Evolutionary conservation across 1,139 yeast species (phyloP).

Genomic region (Yamadazyma blattariae): DNA sequence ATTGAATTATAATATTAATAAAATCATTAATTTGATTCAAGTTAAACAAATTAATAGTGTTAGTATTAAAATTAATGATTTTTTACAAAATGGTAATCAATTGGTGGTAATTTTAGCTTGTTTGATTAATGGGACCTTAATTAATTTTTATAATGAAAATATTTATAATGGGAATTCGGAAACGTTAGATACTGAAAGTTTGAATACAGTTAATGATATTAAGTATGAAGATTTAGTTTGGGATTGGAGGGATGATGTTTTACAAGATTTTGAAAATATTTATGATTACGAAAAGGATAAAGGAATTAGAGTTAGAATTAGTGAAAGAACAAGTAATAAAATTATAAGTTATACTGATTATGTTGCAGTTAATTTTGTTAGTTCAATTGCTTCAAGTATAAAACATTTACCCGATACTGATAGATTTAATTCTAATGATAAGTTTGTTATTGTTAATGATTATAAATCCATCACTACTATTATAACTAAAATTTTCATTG

Average conservation of each 20-base stretch:
- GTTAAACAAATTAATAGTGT: conserved; percentile 15
- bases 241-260: conserved; percentile 4
- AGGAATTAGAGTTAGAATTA: conserved; percentile 34
- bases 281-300: conserved; percentile 35
- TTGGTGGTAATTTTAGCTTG: conserved; percentile 28
- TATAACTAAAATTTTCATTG: conserved; percentile 28
- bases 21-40: conserved; percentile 15
- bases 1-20: conserved; percentile 24
- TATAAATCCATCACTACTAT: conserved; percentile 24
- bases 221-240: conserved; percentile 2
- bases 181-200: conserved; percentile 8
- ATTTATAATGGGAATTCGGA: no score
- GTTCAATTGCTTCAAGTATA: conserved; percentile 60
- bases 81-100: conserved; percentile 16
- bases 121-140: conserved; percentile 25
- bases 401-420: conserved; percentile 54
- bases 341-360: conserved; percentile 33
- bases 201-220: conserved; percentile 1
- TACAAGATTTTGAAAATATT: conserved; percentile 21
- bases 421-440: conserved; percentile 39
- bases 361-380: conserved; percentile 61
- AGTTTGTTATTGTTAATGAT: conserved; percentile 28
- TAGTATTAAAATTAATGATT: conserved; percentile 16
- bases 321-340: conserved; percentile 18
- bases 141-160: conserved; percentile 17